These are phyloP conservation scores for Claviceps monticola DNA, from an alignment of 2,329 filamentous ascomycete genomes.

Conservation along the genomic window DNA sequence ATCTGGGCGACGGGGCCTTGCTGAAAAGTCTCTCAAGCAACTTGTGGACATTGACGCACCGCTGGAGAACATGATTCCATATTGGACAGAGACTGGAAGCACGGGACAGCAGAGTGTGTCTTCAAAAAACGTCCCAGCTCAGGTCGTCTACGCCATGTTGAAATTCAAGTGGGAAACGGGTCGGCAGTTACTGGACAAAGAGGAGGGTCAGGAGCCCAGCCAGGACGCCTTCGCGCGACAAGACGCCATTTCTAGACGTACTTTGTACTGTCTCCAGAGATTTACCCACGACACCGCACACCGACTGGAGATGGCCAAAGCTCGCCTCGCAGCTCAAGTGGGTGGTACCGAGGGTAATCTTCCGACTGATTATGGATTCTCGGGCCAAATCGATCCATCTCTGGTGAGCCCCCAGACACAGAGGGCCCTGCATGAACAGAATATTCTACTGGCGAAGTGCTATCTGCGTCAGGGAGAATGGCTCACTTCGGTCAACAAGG, in stretches of 20 bases:
- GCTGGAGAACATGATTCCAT: constrained; percentile 46
- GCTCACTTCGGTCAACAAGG: constrained; percentile 73
- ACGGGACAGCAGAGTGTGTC: constrained; percentile 8
- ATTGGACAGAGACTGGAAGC: constrained; percentile 33
- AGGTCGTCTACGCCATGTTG: constrained; percentile 89
- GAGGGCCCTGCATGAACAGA: constrained; percentile 44
- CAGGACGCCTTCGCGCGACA: constrained; percentile 19
- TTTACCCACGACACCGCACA: constrained; percentile 48
- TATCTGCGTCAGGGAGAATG: constrained; percentile 95
- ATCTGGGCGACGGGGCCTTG: constrained; percentile 83
- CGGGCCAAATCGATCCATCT: constrained; percentile 29
- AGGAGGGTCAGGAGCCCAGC: too few relatives aligned
- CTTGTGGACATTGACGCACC: constrained; percentile 62
- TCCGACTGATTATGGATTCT: constrained; percentile 34
- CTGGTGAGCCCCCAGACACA: constrained; percentile 36
- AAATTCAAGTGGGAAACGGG: constrained; percentile 93
- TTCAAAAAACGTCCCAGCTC: constrained; percentile 44
- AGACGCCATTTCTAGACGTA: constrained; percentile 36
- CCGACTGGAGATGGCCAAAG: constrained; percentile 38
- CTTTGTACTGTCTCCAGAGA: constrained; percentile 42
- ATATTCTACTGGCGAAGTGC: constrained; percentile 76
- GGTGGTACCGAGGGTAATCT: constrained; percentile 29
- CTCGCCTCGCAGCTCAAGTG: constrained; percentile 32
- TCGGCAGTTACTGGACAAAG: constrained; percentile 30
- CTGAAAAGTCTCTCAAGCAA: constrained; percentile 86